Evolutionary conservation across 2,329 filamentous ascomycete genomes (phyloP), one percentile per base, ranked within the genome.

Genomic region (Lecanoromycetidae sp.): DNA sequence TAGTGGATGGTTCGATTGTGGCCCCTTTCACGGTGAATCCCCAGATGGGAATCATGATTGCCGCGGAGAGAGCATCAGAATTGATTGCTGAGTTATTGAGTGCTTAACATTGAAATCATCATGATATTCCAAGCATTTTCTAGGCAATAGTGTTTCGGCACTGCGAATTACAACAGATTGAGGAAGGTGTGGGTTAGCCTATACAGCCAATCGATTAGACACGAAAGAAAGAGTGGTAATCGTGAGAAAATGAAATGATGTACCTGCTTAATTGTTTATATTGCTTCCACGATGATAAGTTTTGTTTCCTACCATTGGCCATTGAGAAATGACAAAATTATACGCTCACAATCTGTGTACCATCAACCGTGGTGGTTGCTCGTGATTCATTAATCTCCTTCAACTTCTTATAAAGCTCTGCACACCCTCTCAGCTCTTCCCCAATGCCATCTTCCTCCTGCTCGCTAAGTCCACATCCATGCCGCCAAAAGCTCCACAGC

Each of bases 401-500:
- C 25, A 29, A 25, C 15, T 17, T 40, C 37, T 29, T 15, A 40
- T 40, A 40, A 3, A 29, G 13, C 25, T 26, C 23, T 3, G 29
- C n/a, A 29, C 37, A 40, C 8, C 20, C 23, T 12, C 10, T 44
- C 12, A 44, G 9, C 9, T 33, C 29, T 29, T 13, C 23, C 7
- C 3, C 13, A 25, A 40, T n/a, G 1, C 25, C 22, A 8, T 27
- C 22, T 2, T 6, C 37, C n/a, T 27, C 22, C 10, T 39, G 22
- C 4, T 25, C 37, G 2, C 3, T 26, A 3, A 3, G 7, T 6
- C 17, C 34, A 2, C 25, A 20, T 26, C 3, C 27, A 12, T 20
- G 27, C 25, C 79, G 82, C 62, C 80, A 82, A 40, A n/a, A n/a
- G n/a, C 82, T 75, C 1, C 77, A 72, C 58, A 84, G 82, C 61